Evolutionary conservation across 768 basidiomycete species (phyloP).

Genomic region (Tubosaeta sp.): DNA sequence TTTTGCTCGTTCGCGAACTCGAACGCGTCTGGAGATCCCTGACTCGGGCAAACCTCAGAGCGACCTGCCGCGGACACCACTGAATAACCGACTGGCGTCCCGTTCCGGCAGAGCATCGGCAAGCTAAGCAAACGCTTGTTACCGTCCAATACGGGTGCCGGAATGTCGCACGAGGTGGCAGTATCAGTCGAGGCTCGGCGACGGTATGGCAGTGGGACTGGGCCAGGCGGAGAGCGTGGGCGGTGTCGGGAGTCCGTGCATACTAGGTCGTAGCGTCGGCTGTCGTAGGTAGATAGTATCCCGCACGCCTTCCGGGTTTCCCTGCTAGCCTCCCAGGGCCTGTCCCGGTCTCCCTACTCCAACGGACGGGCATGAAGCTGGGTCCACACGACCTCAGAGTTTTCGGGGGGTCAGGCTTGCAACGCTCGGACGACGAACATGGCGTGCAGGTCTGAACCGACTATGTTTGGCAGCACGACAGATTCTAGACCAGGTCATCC

Average conservation of each 20-base stretch:
- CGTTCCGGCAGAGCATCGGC: constrained; percentile 13
- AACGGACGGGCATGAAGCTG: too few relatives aligned
- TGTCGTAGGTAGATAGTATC: too few relatives aligned
- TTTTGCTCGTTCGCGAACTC: constrained; percentile 1
- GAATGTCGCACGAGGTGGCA: constrained; percentile 13
- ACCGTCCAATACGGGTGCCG: constrained; percentile 10
- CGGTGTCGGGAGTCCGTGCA: too few relatives aligned
- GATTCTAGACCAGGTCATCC: constrained; percentile 23
- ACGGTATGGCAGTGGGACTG: too few relatives aligned
- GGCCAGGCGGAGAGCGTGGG: too few relatives aligned
- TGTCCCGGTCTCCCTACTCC: too few relatives aligned
- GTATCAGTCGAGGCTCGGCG: constrained; percentile 15
- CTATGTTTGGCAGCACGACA: constrained; percentile 2
- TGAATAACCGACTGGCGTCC: constrained; percentile 1
- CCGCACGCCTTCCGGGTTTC: too few relatives aligned
- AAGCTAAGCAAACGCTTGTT: constrained; percentile 25
- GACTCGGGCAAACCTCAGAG: constrained; percentile 9
- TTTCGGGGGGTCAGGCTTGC: constrained; percentile 32
- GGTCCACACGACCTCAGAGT: constrained; percentile 26
- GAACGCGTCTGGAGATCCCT: constrained; percentile 14
- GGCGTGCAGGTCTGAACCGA: constrained; percentile 2
- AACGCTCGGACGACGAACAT: constrained; percentile 22
- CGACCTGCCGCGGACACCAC: constrained; percentile 14
- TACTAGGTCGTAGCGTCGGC: too few relatives aligned
- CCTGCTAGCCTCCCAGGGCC: too few relatives aligned